A percentile compares a stretch with the other conserved stretches of the same genome.
phyloP scores from a whole-genome alignment of 2,329 filamentous ascomycete genomes.

The Fusarium pilosicola region DNA sequence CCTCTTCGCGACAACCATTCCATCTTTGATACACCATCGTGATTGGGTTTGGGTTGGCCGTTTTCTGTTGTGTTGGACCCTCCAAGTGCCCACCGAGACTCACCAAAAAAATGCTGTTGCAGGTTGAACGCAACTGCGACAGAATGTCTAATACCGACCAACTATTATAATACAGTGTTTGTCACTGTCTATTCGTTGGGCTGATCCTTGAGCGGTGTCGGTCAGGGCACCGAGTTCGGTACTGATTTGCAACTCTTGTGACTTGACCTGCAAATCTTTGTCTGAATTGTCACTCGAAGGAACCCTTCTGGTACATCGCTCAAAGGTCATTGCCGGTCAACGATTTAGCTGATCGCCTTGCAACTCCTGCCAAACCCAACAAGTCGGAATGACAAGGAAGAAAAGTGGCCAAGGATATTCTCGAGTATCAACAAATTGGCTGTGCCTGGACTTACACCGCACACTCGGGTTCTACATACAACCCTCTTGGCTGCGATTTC shows the following conservation, averaged over 20 bases:
- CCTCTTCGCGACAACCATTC: constrained; percentile 7
- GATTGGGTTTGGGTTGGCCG: constrained; percentile 17
- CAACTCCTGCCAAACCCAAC: constrained; percentile 19
- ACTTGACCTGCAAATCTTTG: constrained; percentile 30
- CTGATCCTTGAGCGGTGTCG: constrained; percentile 30
- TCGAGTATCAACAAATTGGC: constrained; percentile 1
- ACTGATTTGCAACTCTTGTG: constrained; percentile 28
- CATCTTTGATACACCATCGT: not conserved
- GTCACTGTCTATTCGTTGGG: constrained; percentile 12
- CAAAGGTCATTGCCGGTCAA: constrained; percentile 14
- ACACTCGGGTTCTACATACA: constrained; percentile 12
- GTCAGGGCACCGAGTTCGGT: constrained; percentile 27
- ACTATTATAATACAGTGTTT: constrained; percentile 25
- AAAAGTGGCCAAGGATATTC: constrained; percentile 10
- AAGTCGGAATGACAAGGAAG: not conserved
- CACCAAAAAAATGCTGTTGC: constrained; percentile 29
- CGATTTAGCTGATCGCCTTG: constrained; percentile 9
- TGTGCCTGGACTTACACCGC: constrained; percentile 20
- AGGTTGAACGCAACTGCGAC: constrained; percentile 22
- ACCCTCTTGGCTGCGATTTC: not conserved
- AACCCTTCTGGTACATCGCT: constrained; percentile 17
- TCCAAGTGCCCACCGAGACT: not conserved
- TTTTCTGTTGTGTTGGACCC: constrained; percentile 19
- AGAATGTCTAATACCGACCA: constrained; percentile 9
- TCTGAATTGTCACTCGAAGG: constrained; percentile 17